phyloP scores from a whole-genome alignment of 2,329 filamentous ascomycete species.

The Colletotrichum horii region DNA sequence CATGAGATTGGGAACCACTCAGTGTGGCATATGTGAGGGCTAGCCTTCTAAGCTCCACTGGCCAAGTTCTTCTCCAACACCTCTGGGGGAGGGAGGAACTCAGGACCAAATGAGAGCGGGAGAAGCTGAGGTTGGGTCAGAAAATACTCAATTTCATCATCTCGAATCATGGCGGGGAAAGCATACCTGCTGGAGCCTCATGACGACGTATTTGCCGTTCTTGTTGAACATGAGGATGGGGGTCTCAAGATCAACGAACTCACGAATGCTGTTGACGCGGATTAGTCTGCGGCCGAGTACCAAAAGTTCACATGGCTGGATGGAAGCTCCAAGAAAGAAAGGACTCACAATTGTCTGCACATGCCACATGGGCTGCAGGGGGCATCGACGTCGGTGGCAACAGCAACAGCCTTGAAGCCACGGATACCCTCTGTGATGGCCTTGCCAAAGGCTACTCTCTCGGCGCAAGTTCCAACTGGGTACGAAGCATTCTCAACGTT shows the following conservation, averaged over 20 bases:
- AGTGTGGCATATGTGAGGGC: not conserved
- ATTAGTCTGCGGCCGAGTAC: not conserved
- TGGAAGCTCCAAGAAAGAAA: not conserved
- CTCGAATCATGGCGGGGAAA: not conserved
- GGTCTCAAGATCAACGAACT: constrained; percentile 71
- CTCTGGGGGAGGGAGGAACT: constrained; percentile 53
- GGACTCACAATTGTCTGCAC: constrained; percentile 86
- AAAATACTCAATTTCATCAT: not conserved
- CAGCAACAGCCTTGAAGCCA: constrained; percentile 78
- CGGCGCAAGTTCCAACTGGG: constrained; percentile 94
- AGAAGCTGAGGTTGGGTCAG: constrained; percentile 55
- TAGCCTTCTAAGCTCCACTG: not conserved
- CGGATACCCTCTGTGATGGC: constrained; percentile 69
- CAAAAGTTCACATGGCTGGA: not conserved
- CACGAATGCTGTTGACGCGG: constrained; percentile 68
- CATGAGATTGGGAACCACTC: not conserved
- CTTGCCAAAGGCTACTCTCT: constrained; percentile 85
- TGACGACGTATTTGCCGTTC: constrained; percentile 73
- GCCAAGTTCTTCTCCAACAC: constrained; percentile 19
- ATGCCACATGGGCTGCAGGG: constrained; percentile 87
- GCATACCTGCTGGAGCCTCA: constrained; percentile 70
- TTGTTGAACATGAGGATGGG: constrained; percentile 95
- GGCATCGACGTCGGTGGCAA: constrained; percentile 78
- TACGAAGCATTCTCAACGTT: constrained; percentile 95
- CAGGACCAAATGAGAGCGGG: constrained; percentile 72